Evolutionary conservation across 164 flowering plant species (phyloP).

Genomic region (Aristolochia californica): DNA sequence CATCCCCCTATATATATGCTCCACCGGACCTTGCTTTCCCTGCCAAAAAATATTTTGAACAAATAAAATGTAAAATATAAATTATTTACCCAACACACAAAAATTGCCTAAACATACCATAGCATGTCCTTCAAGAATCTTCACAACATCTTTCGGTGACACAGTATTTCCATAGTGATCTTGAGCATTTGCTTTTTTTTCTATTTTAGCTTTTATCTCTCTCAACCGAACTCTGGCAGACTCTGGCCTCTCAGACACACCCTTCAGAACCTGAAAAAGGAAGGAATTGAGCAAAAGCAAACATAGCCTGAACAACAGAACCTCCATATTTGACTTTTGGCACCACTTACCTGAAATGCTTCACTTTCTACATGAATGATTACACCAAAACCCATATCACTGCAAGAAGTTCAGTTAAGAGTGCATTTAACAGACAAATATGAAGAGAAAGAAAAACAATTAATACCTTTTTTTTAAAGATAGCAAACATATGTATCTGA

Average conservation of each 20-base stretch:
- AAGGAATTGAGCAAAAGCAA: neutral
- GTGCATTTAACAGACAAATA: neutral
- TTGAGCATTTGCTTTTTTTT: constrained; percentile 51
- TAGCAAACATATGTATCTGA: too few species aligned
- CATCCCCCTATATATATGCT: constrained; percentile 75
- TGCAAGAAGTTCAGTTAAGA: constrained; percentile 26
- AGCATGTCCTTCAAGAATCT: constrained; percentile 81
- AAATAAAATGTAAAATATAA: neutral
- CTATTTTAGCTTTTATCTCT: constrained; percentile 84
- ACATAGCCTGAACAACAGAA: neutral
- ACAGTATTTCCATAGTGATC: constrained; percentile 60
- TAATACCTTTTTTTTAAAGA: too few species aligned
- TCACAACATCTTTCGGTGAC: constrained; percentile 77
- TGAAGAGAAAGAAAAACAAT: neutral
- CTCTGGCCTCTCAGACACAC: constrained; percentile 84
- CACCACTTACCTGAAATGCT: constrained; percentile 73
- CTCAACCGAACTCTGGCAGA: constrained; percentile 71
- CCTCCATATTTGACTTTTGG: neutral
- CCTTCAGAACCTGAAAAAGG: constrained; percentile 68
- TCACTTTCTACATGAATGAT: constrained; percentile 96
- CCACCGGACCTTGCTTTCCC: constrained; percentile 99
- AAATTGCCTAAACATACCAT: constrained; percentile 32
- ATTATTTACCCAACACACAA: too few species aligned
- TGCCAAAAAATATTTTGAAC: constrained; percentile 10
- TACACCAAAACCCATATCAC: constrained; percentile 80